A percentile compares a stretch with the other conserved stretches of the same genome.
Conservation (phyloP, 192 early-diverging fungal species). For the Umbelopsis sp. region DNA sequence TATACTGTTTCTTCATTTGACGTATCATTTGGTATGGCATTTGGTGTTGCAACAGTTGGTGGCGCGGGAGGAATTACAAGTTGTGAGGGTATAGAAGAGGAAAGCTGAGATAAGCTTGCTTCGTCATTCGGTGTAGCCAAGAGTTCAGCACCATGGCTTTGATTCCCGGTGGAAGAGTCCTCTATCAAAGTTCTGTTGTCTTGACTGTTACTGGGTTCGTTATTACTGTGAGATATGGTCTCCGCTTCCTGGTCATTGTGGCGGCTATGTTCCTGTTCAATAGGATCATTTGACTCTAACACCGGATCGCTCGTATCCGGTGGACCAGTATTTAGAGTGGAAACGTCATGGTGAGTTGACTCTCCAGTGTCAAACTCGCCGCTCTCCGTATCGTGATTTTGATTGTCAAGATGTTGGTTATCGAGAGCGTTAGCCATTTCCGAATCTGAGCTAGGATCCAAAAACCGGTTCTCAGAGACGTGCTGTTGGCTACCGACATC, state of each 20-base stretch:
- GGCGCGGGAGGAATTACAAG: neutral
- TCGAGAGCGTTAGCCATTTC: neutral
- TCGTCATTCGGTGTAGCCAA: neutral
- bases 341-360: neutral
- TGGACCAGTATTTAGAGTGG: neutral
- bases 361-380: neutral
- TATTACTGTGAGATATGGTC: neutral
- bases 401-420: conserved; percentile 10
- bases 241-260: neutral
- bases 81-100: neutral
- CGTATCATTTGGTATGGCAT: neutral
- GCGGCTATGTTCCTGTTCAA: neutral
- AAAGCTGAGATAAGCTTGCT: neutral
- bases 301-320: neutral
- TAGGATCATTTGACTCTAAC: neutral
- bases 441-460: neutral
- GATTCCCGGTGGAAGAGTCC: neutral
- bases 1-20: neutral
- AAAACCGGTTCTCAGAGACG: neutral
- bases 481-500: too few species aligned
- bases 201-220: neutral
- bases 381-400: neutral
- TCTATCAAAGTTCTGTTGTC: neutral
- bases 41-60: neutral
- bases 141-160: neutral